phyloP scores from a whole-genome alignment of 2,329 filamentous ascomycete species.

The Trichoderma sp. region DNA sequence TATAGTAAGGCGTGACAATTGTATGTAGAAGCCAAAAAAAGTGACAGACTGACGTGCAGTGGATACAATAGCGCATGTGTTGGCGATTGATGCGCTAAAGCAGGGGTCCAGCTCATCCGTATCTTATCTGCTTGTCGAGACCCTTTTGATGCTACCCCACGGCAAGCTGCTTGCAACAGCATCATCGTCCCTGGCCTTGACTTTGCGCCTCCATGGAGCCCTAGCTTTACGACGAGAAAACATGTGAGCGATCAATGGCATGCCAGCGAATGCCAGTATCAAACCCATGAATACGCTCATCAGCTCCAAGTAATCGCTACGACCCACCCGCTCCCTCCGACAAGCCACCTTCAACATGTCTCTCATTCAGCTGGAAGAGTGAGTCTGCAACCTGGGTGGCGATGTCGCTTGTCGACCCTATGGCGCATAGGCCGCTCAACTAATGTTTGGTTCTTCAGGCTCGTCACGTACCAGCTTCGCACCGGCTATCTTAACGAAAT shows the following conservation, averaged over 20 bases:
- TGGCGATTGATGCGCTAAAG: constrained; percentile 1
- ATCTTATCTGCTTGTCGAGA: neutral
- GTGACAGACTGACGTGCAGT: neutral
- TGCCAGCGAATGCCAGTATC: constrained; percentile 24
- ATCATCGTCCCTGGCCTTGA: neutral
- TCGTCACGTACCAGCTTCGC: constrained; percentile 80
- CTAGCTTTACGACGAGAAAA: constrained; percentile 6
- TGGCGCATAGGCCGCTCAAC: constrained; percentile 6
- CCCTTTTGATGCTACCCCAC: constrained; percentile 13
- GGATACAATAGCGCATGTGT: constrained; percentile 3
- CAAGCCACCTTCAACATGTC: constrained; percentile 36
- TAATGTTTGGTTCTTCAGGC: constrained; percentile 48
- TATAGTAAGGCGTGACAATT: neutral
- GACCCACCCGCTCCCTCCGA: neutral
- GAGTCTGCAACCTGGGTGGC: constrained; percentile 23
- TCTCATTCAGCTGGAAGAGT: constrained; percentile 45
- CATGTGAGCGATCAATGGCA: constrained; percentile 24
- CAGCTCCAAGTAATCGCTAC: neutral
- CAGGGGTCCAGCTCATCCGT: constrained; percentile 10
- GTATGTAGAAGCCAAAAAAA: constrained; percentile 8
- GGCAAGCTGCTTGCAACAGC: neutral
- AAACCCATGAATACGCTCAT: neutral
- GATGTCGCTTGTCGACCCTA: neutral
- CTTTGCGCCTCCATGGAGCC: neutral
- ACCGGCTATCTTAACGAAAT: constrained; percentile 78